Evolutionary conservation across 192 early-diverging fungal species (phyloP).

Genomic region (Backusella australiensis): DNA sequence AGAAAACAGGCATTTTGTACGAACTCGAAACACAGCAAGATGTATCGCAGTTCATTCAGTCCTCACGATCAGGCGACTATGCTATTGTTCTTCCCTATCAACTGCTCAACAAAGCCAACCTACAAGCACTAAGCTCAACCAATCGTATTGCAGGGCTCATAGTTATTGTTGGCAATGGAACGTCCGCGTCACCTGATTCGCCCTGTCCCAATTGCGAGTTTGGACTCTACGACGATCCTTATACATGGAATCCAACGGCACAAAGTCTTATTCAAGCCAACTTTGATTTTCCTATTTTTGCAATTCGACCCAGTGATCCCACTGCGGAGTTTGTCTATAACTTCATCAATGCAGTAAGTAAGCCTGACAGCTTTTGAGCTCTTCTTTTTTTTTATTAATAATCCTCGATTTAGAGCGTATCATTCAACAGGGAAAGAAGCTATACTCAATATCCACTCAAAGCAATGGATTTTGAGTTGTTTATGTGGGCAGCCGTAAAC

Average conservation of each 20-base stretch:
- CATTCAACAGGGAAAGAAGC: conserved; percentile 38
- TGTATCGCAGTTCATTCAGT: conserved; percentile 44
- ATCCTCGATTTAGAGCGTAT: conserved; percentile 36
- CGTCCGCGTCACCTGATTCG: conserved; percentile 54
- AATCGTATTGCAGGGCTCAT: conserved; percentile 59
- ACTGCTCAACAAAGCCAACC: conserved; percentile 50
- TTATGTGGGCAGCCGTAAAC: conserved; percentile 72
- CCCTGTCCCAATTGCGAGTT: conserved; percentile 69
- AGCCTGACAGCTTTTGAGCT: not conserved
- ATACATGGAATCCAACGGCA: conserved; percentile 70
- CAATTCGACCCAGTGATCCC: conserved; percentile 38
- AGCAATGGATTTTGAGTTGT: conserved; percentile 65
- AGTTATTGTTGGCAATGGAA: conserved; percentile 37
- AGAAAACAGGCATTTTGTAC: conserved; percentile 58
- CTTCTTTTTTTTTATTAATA: not conserved
- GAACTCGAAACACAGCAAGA: conserved; percentile 44
- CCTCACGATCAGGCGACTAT: conserved; percentile 40
- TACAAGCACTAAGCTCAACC: conserved; percentile 41
- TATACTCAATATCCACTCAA: conserved; percentile 66
- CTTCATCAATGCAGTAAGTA: conserved; percentile 33
- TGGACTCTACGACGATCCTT: conserved; percentile 63
- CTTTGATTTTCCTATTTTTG: conserved; percentile 71
- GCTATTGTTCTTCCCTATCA: conserved; percentile 62
- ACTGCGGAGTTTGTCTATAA: conserved; percentile 35
- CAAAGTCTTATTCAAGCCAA: conserved; percentile 49